These are phyloP conservation scores for Naganishia kalamii DNA, from an alignment of 768 basidiomycete genomes.

Conservation along the genomic window DNA sequence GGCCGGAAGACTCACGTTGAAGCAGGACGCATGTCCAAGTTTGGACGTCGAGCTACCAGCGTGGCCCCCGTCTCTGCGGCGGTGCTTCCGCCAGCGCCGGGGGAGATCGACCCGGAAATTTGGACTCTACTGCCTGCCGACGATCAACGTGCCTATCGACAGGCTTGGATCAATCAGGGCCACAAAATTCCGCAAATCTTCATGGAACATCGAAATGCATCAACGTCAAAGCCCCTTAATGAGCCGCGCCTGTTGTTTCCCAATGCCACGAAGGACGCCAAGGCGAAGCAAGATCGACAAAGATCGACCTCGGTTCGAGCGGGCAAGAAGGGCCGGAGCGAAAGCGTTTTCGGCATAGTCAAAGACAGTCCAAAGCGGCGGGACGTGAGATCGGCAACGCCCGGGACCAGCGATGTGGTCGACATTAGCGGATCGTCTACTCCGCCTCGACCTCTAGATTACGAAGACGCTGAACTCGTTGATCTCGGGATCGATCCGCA, in stretches of 20 bases:
- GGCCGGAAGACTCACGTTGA: background rate
- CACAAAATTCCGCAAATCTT: conserved; percentile 15
- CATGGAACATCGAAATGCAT: background rate
- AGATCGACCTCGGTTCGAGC: conserved; percentile 1
- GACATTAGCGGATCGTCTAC: conserved; percentile 14
- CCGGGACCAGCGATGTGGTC: background rate
- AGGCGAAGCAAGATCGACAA: background rate
- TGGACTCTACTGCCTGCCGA: conserved; percentile 36
- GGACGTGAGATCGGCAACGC: conserved; percentile 13
- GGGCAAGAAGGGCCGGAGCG: background rate
- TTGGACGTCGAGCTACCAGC: conserved; percentile 13
- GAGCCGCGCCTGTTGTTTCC: conserved; percentile 5
- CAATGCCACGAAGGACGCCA: background rate
- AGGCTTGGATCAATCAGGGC: conserved; percentile 21
- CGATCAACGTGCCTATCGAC: conserved; percentile 34
- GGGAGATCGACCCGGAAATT: conserved; percentile 40
- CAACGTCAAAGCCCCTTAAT: background rate
- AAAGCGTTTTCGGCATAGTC: conserved; percentile 12
- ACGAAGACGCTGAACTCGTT: conserved; percentile 47
- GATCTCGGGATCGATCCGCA: conserved; percentile 64
- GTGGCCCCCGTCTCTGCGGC: conserved; percentile 23
- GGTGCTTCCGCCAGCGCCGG: conserved; percentile 19
- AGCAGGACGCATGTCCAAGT: background rate
- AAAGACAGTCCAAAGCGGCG: conserved; percentile 24
- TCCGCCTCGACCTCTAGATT: background rate